Evolutionary conservation across 2,329 filamentous ascomycete genomes (phyloP), one percentile per base, ranked within the genome.

Genomic region (Ophiocordyceps camponoti-leonardi): DNA sequence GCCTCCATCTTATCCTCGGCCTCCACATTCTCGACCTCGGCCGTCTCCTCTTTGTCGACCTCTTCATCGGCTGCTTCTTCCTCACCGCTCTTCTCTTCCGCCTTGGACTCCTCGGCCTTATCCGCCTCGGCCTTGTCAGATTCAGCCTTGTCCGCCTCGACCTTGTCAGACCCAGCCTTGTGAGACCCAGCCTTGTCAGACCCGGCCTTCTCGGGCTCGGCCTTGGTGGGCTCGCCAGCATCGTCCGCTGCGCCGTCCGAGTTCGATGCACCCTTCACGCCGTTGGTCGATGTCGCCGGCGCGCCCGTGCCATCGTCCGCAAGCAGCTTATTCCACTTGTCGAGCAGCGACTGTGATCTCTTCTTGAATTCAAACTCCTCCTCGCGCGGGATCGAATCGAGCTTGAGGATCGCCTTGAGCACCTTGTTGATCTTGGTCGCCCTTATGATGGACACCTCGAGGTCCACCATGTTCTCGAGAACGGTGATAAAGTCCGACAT

Each of bases 371-470:
- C 68, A 62, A 82, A 93, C 52, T 94, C 84, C 33, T 88, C 84
- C 52, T 98, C 92, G 49, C 81, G 81, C 6, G 88, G 88, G 53
- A 98, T 94, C 4, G 73, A 73, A 41, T 81, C 75, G 10, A 98
- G 71, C 68, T 94, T 95, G 56, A 95, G 69, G 52, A 98, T 92
- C 5, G 83, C 87, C 68, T 93, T 94, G 47, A 98, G 73, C 12
- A 98, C 90, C 68, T 98, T 98, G 77, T 96, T 90, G 64, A 98
- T 95, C 73, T 96, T 98, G 50, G 92, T 98, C 14, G 69, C 71
- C 51, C 85, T 79, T 56, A 96, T 94, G 54, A 95, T 92, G 52
- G 79, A 79, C 28, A 84, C 86, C 60, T 96, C 90, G 5, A 96
- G 75, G 51, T 94, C 84, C 1, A 77, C 67, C 61, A 71, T 81